phyloP scores from a whole-genome alignment of 2,329 filamentous ascomycete genomes.

The Fusarium sp. region DNA sequence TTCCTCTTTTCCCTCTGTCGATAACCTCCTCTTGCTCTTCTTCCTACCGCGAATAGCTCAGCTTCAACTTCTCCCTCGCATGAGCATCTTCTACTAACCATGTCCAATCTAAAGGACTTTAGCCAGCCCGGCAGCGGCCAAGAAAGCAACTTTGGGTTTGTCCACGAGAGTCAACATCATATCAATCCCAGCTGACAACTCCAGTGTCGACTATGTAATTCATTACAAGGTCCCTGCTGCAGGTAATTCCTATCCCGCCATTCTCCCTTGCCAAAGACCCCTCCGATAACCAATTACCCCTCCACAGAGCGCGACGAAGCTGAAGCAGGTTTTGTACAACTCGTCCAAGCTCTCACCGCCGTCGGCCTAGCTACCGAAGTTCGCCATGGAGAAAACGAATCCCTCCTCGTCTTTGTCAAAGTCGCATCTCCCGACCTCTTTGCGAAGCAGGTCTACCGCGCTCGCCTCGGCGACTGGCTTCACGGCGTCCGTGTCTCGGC shows the following conservation, averaged over 20 bases:
- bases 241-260: slow-evolving; percentile 58
- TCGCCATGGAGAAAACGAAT: slow-evolving; percentile 79
- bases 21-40: neutral
- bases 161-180: neutral
- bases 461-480: slow-evolving; percentile 92
- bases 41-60: neutral
- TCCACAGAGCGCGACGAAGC: slow-evolving; percentile 74
- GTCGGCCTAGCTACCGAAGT: slow-evolving; percentile 92
- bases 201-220: slow-evolving; percentile 88
- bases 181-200: slow-evolving; percentile 23
- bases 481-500: slow-evolving; percentile 85
- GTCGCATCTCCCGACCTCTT: slow-evolving; percentile 82
- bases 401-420: slow-evolving; percentile 85
- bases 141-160: slow-evolving; percentile 57
- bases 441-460: slow-evolving; percentile 84
- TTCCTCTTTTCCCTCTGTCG: neutral
- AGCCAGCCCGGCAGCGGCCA: slow-evolving; percentile 43
- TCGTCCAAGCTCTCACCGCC: slow-evolving; percentile 79
- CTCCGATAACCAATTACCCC: slow-evolving; percentile 20
- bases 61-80: neutral
- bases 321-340: slow-evolving; percentile 79
- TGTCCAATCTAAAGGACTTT: slow-evolving; percentile 50
- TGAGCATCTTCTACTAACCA: slow-evolving; percentile 34
- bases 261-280: neutral
- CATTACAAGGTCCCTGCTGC: slow-evolving; percentile 78